These are phyloP conservation scores for Epichloe hybrida DNA, from an alignment of 2,329 filamentous ascomycete genomes.

Conservation along the genomic window DNA sequence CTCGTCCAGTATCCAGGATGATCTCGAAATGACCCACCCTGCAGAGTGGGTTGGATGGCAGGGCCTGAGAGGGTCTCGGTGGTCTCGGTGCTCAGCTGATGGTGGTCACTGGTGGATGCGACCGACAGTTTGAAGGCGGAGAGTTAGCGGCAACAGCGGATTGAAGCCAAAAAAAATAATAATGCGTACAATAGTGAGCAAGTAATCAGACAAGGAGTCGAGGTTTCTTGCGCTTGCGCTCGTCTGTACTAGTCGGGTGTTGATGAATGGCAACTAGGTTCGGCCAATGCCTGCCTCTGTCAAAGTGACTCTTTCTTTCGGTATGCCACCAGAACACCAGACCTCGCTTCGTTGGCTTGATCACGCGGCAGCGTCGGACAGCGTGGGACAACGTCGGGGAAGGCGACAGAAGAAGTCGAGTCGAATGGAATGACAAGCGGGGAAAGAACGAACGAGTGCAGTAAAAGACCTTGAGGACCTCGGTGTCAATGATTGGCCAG, in stretches of 20 bases:
- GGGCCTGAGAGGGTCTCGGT: background rate
- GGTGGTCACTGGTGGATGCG: background rate
- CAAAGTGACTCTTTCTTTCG: background rate
- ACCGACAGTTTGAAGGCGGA: background rate
- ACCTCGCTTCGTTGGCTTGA: background rate
- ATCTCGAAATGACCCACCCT: background rate
- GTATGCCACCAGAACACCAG: background rate
- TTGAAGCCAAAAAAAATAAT: background rate
- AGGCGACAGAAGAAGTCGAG: conserved; percentile 7
- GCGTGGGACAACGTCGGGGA: conserved; percentile 6
- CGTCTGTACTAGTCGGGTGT: background rate
- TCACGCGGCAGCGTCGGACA: conserved; percentile 1
- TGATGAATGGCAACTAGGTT: background rate
- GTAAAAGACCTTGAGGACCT: background rate
- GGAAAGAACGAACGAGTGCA: background rate
- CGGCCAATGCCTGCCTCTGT: background rate
- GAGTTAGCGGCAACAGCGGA: background rate
- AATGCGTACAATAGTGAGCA: background rate
- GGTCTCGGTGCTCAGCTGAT: conserved; percentile 1
- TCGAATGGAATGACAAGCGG: conserved; percentile 2
- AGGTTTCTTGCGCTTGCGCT: background rate
- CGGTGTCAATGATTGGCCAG: conserved; percentile 6
- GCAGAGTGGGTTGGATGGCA: background rate
- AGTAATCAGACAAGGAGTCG: background rate
- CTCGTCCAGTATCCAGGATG: conserved; percentile 4